A percentile compares a stretch with the other conserved stretches of the same genome.
Conservation (phyloP, 2,329 filamentous ascomycete species). For the Ophioceras dolichostomum region DNA sequence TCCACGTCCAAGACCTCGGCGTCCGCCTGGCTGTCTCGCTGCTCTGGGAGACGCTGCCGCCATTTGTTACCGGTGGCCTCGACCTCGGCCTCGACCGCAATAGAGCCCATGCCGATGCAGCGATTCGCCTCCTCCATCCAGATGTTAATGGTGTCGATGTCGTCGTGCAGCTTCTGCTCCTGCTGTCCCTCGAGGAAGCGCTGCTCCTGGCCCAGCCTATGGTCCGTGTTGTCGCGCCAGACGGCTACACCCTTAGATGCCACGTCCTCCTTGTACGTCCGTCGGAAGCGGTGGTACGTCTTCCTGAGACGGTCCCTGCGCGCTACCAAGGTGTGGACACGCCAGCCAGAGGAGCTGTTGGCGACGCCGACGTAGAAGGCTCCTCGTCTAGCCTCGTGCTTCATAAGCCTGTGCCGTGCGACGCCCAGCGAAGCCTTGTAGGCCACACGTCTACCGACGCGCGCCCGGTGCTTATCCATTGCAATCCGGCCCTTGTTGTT, state of each 20-base stretch:
- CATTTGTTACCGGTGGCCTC: conserved; percentile 8
- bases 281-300: conserved; percentile 8
- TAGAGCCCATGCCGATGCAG: conserved; percentile 5
- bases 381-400: conserved; percentile 7
- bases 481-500: not conserved
- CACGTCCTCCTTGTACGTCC: conserved; percentile 7
- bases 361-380: conserved; percentile 10
- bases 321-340: conserved; percentile 3
- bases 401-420: conserved; percentile 4
- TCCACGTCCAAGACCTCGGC: conserved; percentile 5
- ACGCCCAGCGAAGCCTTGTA: not conserved
- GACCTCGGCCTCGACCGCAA: conserved; percentile 9
- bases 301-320: conserved; percentile 8
- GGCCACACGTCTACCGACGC: not conserved
- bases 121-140: conserved; percentile 12
- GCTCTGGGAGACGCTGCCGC: conserved; percentile 4
- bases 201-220: conserved; percentile 1
- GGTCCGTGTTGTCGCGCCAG: conserved; percentile 5
- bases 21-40: not conserved
- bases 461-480: not conserved
- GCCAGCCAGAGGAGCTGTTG: conserved; percentile 9
- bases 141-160: conserved; percentile 5
- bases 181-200: conserved; percentile 5
- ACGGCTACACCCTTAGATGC: conserved; percentile 5
- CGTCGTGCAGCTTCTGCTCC: conserved; percentile 3